Evolutionary conservation across 257 asterid genomes (phyloP).

Genomic region (Capsicum rhomboideum): DNA sequence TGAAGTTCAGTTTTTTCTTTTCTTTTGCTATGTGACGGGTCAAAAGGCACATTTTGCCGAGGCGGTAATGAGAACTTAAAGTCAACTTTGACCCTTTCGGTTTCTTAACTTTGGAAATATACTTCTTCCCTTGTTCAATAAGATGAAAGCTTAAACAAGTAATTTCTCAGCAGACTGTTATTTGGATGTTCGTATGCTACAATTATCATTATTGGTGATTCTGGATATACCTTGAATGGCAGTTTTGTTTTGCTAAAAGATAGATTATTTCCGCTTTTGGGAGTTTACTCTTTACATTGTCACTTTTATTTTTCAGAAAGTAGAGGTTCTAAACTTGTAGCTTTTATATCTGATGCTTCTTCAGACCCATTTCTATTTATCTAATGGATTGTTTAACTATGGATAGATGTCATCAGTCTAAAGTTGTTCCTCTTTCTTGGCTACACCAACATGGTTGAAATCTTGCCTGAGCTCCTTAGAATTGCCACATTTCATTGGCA

Average conservation of each 20-base stretch:
- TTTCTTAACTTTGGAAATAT: background rate
- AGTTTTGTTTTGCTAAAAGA: background rate
- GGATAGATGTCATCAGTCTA: background rate
- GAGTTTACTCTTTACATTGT: too few relatives aligned
- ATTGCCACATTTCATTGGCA: background rate
- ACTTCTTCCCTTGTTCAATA: background rate
- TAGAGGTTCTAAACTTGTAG: background rate
- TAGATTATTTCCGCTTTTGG: too few relatives aligned
- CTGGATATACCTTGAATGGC: background rate
- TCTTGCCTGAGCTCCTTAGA: background rate
- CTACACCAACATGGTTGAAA: background rate
- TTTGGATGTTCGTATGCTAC: background rate
- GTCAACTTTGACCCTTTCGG: background rate
- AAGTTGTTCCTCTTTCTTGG: background rate
- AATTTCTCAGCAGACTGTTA: background rate
- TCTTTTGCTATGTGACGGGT: background rate
- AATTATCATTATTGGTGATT: background rate
- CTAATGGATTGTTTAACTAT: background rate
- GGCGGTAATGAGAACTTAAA: background rate
- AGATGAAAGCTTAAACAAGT: background rate
- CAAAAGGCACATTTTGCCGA: background rate
- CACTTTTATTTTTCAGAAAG: background rate
- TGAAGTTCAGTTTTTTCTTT: background rate
- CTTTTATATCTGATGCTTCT: background rate
- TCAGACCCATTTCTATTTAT: background rate